phyloP scores from a whole-genome alignment of 164 flowering plant species.

The Umbellularia californica region DNA sequence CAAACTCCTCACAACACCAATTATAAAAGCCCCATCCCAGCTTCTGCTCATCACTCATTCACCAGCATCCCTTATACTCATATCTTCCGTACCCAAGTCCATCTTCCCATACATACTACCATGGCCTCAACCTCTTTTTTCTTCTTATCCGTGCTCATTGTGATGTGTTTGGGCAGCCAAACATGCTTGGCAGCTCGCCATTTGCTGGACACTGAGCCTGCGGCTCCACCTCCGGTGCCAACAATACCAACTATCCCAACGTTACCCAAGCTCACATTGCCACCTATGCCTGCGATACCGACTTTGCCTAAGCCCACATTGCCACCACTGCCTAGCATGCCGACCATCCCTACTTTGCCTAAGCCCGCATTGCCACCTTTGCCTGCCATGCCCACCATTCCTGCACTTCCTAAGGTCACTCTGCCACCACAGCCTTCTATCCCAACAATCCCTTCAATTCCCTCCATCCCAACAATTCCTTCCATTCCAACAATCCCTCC shows the following conservation, averaged over 20 bases:
- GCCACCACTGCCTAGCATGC: not conserved
- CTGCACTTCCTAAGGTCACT: not conserved
- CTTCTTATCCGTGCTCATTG: not conserved
- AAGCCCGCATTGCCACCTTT: not conserved
- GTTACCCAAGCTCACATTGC: no score
- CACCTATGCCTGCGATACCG: no score
- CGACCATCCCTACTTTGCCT: conserved; percentile 1
- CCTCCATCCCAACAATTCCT: conserved; percentile 4
- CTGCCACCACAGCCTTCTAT: conserved; percentile 1
- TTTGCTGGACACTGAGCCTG: not conserved
- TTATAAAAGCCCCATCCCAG: not conserved
- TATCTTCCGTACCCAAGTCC: not conserved
- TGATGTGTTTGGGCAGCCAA: not conserved
- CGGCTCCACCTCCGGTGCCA: not conserved
- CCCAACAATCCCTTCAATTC: conserved; percentile 1
- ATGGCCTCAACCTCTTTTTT: not conserved
- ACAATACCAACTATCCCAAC: no score
- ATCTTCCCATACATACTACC: not conserved
- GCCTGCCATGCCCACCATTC: not conserved
- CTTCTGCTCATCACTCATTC: not conserved
- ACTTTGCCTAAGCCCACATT: not conserved
- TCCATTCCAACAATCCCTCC: not conserved
- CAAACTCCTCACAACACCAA: not conserved
- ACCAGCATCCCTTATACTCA: not conserved
- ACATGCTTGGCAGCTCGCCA: not conserved